Evolutionary conservation across 495 filamentous ascomycete genomes (phyloP).

Genomic region (Elasticomyces elasticus): DNA sequence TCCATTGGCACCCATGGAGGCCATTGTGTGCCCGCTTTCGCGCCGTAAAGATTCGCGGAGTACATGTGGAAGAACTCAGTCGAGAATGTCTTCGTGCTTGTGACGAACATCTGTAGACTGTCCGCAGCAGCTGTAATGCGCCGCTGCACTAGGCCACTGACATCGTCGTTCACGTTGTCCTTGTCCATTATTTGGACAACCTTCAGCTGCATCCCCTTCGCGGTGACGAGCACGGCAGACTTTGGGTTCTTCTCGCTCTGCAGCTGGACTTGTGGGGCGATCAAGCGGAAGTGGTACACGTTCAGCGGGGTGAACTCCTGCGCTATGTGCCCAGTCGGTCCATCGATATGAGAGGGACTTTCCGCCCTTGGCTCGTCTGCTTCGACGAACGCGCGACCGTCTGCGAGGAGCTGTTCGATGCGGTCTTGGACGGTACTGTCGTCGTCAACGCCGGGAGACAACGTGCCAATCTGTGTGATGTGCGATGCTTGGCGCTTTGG

Average conservation of each 20-base stretch:
- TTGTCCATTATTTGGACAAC: constrained; percentile 97
- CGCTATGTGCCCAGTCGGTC: constrained; percentile 65
- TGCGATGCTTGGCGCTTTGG: constrained; percentile 23
- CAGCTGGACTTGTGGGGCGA: constrained; percentile 93
- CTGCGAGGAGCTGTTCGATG: constrained; percentile 76
- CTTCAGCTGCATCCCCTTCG: constrained; percentile 94
- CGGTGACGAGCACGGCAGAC: constrained; percentile 82
- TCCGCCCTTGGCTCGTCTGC: constrained; percentile 47
- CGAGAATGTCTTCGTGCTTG: constrained; percentile 77
- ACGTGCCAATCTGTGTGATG: constrained; percentile 27
- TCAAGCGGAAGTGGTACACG: constrained; percentile 85
- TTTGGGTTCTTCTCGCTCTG: constrained; percentile 97
- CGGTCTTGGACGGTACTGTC: constrained; percentile 66
- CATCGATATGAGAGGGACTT: constrained; percentile 24
- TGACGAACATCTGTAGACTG: constrained; percentile 94
- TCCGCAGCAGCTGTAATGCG: constrained; percentile 92
- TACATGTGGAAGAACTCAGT: constrained; percentile 78
- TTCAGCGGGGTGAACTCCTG: constrained; percentile 90
- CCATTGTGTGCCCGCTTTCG: constrained; percentile 75
- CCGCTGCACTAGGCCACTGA: constrained; percentile 87
- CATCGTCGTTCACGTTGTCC: constrained; percentile 77
- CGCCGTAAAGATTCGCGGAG: constrained; percentile 84
- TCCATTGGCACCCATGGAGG: constrained; percentile 97
- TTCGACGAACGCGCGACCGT: constrained; percentile 72
- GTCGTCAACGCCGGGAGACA: constrained; percentile 36